Evolutionary conservation across 2,329 filamentous ascomycete genomes (phyloP), one percentile per base, ranked within the genome.

Genomic region (Ramularia collo-cygni): DNA sequence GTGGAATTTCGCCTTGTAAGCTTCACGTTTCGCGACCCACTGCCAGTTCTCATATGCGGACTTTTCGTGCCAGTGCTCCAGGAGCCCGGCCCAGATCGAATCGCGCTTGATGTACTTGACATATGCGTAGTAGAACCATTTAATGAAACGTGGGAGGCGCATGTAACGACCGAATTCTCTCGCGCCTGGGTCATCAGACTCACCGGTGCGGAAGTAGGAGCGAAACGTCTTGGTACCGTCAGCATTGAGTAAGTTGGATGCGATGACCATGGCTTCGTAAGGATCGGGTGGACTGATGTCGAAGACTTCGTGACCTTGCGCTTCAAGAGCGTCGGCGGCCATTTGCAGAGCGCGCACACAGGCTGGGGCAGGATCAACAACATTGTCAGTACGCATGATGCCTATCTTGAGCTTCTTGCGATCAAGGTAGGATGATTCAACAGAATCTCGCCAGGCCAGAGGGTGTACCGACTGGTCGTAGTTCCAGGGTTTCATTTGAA

Each of bases 381-480:
- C 88, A 10, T 80, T 70, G 33, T 61, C 73, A 4, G 79, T 86
- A 29, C 78, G 74, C 67, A 95, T 70, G 12, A 95, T 69, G 4
- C 89, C 89, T 8, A 95, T 72, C 15, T 79, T 74, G 13, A 93
- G 66, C 46, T 66, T 75, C 56, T 75, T 76, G 61, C 79, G 82
- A 26, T 67, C 63, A 43, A 75, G 80, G 31, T 80, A 76, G 12
- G 71, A 60, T 50, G 79, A 76, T 52, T 79, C 79, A 1, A 79
- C 54, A 0, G 82, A 71, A 2, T 70, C 60, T 42, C 83, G 71
- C 89, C 89, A 95, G 2, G 75, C 70, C n/a, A 95, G 71, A 0
- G 87, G 88, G 56, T 94, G 87, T 1, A 90, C 85, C 0, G 78
- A 82, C 53, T 86, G 81, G 59, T 95, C 89, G 57, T 93, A 94